Evolutionary conservation across 139 green algal genomes (phyloP).

Genomic region (Eudorina sp.): DNA sequence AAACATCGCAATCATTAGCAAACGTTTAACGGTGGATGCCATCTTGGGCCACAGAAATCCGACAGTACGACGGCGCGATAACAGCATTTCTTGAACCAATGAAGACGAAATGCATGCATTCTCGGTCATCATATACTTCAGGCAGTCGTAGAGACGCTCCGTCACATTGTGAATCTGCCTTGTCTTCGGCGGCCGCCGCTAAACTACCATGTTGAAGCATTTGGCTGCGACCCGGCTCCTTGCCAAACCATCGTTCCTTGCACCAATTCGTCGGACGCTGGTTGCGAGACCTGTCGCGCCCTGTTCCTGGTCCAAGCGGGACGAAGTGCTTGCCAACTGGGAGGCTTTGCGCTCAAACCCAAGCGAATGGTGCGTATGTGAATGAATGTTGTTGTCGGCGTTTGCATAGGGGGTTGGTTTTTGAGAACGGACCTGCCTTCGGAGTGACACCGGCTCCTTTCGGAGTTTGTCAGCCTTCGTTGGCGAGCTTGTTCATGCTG

Average conservation of each 20-base stretch:
- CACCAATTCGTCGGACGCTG: not conserved
- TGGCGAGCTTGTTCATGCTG: not conserved
- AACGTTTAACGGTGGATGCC: too few species aligned
- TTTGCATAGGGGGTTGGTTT: not conserved
- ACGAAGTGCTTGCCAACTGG: constrained; percentile 24
- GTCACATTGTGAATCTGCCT: constrained; percentile 20
- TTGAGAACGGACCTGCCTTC: not conserved
- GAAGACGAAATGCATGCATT: too few species aligned
- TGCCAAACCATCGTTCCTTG: not conserved
- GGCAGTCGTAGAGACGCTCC: too few species aligned
- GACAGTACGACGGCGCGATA: too few species aligned
- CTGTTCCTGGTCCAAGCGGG: constrained; percentile 10
- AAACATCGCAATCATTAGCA: too few species aligned
- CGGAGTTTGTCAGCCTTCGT: not conserved
- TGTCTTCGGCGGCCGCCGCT: constrained; percentile 9
- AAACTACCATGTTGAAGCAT: constrained; percentile 15
- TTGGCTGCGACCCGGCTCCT: not conserved
- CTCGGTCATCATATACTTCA: too few species aligned
- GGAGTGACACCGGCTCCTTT: too few species aligned
- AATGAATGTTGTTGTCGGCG: not conserved
- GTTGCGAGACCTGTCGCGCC: not conserved
- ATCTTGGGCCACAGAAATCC: too few species aligned
- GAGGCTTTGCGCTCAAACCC: constrained; percentile 30
- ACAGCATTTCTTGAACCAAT: too few species aligned
- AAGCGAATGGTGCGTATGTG: constrained; percentile 25